Percentiles rank a stretch among this genome's conserved stretches.
phyloP scores from a whole-genome alignment of 2,329 filamentous ascomycete species.

The Colletotrichum sp. region DNA sequence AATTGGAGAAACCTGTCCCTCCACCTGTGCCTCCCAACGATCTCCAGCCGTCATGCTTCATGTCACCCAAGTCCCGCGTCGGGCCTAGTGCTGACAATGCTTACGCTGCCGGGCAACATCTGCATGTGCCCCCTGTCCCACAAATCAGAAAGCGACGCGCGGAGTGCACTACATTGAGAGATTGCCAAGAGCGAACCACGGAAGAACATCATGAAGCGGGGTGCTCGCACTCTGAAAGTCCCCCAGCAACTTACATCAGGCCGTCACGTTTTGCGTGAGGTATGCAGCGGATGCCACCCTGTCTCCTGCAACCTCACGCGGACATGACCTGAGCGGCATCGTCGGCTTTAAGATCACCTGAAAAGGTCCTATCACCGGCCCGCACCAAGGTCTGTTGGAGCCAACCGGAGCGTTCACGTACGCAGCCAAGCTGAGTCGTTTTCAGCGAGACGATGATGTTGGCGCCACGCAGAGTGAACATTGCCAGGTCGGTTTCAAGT shows the following conservation, averaged over 20 bases:
- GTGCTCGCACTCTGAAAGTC: not conserved
- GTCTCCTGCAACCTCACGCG: not conserved
- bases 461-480: not conserved
- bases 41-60: not conserved
- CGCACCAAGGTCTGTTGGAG: not conserved
- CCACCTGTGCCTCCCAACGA: not conserved
- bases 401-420: not conserved
- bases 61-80: conserved; percentile 1
- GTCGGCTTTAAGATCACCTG: not conserved
- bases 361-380: not conserved
- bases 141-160: not conserved
- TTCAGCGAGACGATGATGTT: not conserved
- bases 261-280: not conserved
- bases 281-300: conserved; percentile 3
- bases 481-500: not conserved
- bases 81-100: conserved; percentile 17
- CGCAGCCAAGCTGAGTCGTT: not conserved
- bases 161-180: not conserved
- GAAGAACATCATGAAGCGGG: not conserved
- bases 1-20: not conserved
- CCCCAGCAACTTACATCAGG: not conserved
- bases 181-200: not conserved
- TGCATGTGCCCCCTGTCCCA: not conserved
- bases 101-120: conserved; percentile 6
- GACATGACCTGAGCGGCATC: not conserved